Conservation (phyloP, 805 yeast species). For the Yarrowia sp. region DNA sequence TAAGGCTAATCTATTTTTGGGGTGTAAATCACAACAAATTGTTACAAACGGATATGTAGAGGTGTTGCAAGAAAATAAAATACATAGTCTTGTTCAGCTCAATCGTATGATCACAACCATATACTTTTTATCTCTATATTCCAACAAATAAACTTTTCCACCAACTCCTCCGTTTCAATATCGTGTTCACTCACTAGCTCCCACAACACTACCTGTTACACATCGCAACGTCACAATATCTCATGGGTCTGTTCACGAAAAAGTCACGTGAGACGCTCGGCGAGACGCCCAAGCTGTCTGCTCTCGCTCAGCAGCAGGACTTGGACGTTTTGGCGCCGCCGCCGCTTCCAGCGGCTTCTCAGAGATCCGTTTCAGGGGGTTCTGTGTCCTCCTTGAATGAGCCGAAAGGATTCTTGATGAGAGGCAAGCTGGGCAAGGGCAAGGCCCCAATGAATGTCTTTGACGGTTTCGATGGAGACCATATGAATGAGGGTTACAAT, state of each 20-base stretch:
- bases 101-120: not conserved
- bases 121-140: not conserved
- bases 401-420: slow-evolving; percentile 12
- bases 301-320: slow-evolving; percentile 1
- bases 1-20: slow-evolving; percentile 7
- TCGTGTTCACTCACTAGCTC: not conserved
- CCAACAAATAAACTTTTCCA: not conserved
- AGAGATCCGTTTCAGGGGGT: slow-evolving; percentile 6
- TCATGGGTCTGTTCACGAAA: slow-evolving; percentile 27
- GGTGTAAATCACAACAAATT: not conserved
- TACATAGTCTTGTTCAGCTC: not conserved
- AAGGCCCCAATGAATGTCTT: slow-evolving; percentile 10
- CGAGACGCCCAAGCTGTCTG: slow-evolving; percentile 16
- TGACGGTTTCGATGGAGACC: slow-evolving; percentile 19
- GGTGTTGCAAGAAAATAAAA: not conserved
- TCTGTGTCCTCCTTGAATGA: slow-evolving; percentile 4
- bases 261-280: not conserved
- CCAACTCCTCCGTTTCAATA: not conserved
- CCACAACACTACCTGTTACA: not conserved
- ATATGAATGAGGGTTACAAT: not conserved
- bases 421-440: slow-evolving; percentile 13
- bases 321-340: slow-evolving; percentile 9
- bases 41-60: not conserved
- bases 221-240: no score
- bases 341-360: slow-evolving; percentile 2